A percentile compares a stretch with the other conserved stretches of the same genome.
Conservation (phyloP, 805 yeast genomes). For the Ogataea kodamae region DNA sequence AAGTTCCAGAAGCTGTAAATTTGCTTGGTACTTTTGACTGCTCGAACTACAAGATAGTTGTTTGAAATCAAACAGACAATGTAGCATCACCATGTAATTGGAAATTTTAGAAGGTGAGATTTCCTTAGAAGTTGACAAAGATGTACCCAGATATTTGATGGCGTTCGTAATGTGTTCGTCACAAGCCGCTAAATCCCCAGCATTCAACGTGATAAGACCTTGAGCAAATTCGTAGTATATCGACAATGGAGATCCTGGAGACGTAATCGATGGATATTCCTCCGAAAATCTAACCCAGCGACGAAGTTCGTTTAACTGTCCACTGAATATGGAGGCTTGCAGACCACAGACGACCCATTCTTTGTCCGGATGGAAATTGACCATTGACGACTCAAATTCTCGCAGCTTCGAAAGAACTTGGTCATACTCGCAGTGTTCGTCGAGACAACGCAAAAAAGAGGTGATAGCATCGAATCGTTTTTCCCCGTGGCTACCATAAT, state of each 20-base stretch:
- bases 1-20: constrained; percentile 16
- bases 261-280: constrained; percentile 26
- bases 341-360: constrained; percentile 69
- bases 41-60: constrained; percentile 30
- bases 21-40: constrained; percentile 14
- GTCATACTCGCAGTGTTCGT: constrained; percentile 72
- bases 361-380: constrained; percentile 33
- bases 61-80: constrained; percentile 59
- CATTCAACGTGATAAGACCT: constrained; percentile 46
- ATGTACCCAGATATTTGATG: constrained; percentile 55
- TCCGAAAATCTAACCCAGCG: constrained; percentile 61
- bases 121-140: constrained; percentile 46
- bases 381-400: constrained; percentile 27
- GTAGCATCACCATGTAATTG: constrained; percentile 49
- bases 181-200: constrained; percentile 34
- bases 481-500: constrained; percentile 21
- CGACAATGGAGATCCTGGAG: constrained; percentile 51
- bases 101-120: constrained; percentile 51
- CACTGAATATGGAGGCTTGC: constrained; percentile 69
- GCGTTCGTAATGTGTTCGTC: constrained; percentile 45
- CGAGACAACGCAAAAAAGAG: constrained; percentile 64
- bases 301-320: constrained; percentile 46
- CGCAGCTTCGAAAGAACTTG: constrained; percentile 54
- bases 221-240: constrained; percentile 64
- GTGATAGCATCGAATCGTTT: constrained; percentile 40